Percentiles rank a stretch among this genome's conserved stretches.
phyloP scores from a whole-genome alignment of 192 early-diverging fungal genomes.

The Mortierella hygrophila region DNA sequence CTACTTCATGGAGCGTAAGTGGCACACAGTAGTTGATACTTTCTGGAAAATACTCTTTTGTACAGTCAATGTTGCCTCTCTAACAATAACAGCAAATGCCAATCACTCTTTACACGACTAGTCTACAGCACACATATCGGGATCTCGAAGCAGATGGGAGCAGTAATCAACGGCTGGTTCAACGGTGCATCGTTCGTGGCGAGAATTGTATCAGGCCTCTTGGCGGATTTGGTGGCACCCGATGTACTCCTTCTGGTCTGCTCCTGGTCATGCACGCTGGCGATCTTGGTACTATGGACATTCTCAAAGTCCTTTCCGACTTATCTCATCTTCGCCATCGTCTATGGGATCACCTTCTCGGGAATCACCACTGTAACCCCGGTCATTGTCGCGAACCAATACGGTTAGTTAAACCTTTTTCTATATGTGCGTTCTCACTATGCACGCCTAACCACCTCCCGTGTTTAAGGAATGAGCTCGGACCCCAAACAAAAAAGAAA shows the following conservation, averaged over 20 bases:
- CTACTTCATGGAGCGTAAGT: constrained; percentile 42
- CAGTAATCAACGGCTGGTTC: constrained; percentile 41
- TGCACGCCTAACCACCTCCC: not conserved
- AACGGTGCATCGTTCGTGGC: constrained; percentile 37
- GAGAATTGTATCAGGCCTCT: constrained; percentile 23
- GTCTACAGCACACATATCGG: constrained; percentile 40
- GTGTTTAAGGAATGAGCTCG: not conserved
- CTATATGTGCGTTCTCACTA: not conserved
- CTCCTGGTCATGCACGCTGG: constrained; percentile 20
- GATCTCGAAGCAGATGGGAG: constrained; percentile 25
- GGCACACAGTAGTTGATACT: no score
- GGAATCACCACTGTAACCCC: constrained; percentile 60
- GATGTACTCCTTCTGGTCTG: constrained; percentile 44
- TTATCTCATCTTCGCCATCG: constrained; percentile 54
- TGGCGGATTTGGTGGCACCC: constrained; percentile 55
- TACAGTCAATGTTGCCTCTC: not conserved
- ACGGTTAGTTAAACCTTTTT: constrained; percentile 27
- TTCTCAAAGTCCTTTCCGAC: constrained; percentile 50
- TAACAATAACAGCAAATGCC: not conserved
- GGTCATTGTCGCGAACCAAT: constrained; percentile 48
- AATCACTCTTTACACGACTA: not conserved
- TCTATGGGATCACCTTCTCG: constrained; percentile 58
- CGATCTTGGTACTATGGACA: constrained; percentile 61
- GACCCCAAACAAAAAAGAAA: not conserved
- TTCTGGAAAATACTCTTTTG: not conserved